Percentiles rank a stretch among this genome's conserved stretches.
Evolutionary conservation across 2,329 filamentous ascomycete species (phyloP).

Genomic region (Aspergillus uvarum): DNA sequence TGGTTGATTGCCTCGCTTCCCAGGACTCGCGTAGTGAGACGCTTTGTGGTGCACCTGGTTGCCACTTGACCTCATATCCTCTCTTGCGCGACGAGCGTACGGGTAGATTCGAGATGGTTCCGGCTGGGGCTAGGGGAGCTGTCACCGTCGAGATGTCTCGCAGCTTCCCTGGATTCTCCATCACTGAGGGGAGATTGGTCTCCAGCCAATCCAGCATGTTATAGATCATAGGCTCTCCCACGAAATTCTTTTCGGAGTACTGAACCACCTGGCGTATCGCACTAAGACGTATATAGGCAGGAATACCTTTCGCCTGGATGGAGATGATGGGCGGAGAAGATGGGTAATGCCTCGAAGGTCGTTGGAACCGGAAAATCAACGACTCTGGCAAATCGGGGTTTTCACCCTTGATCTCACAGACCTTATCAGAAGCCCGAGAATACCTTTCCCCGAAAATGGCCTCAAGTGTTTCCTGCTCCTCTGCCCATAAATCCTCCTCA

Average conservation of each 20-base stretch:
- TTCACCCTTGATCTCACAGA: conserved; percentile 70
- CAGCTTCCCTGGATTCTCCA: conserved; percentile 79
- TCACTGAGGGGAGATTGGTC: conserved; percentile 74
- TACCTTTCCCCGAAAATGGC: conserved; percentile 81
- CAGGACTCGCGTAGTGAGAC: conserved; percentile 63
- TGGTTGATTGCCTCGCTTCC: conserved; percentile 63
- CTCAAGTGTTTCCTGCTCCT: conserved; percentile 79
- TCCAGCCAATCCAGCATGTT: conserved; percentile 90
- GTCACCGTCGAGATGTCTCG: conserved; percentile 80
- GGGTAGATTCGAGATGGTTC: conserved; percentile 24
- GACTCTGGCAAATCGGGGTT: conserved; percentile 44
- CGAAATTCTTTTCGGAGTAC: conserved; percentile 67
- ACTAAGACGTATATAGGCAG: conserved; percentile 90
- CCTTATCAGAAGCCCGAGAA: conserved; percentile 57
- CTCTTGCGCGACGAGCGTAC: conserved; percentile 38
- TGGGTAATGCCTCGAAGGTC: conserved; percentile 70
- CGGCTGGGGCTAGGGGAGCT: conserved; percentile 44
- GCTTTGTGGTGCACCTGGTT: conserved; percentile 56
- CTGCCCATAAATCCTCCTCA: conserved; percentile 68
- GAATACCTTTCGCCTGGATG: conserved; percentile 66
- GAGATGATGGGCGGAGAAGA: conserved; percentile 65
- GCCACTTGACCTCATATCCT: conserved; percentile 64
- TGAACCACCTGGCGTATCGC: conserved; percentile 74
- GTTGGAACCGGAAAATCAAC: conserved; percentile 66
- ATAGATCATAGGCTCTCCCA: conserved; percentile 88